Base-by-base conservation (phyloP, 1,139 yeast genomes). In the Suhomyces chickasaworum region DNA sequence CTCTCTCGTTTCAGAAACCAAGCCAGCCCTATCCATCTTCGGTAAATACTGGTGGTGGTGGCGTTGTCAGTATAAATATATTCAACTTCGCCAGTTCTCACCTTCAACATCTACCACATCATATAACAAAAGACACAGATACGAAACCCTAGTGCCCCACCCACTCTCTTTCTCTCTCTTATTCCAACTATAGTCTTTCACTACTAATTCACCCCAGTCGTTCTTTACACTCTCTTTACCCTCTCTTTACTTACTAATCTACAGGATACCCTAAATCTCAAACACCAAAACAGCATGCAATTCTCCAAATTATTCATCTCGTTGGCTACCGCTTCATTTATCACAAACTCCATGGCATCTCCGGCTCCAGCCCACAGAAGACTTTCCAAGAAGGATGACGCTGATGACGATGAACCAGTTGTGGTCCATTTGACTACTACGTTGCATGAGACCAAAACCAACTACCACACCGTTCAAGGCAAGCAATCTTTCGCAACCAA, bases 381-480 rank as follows among this genome's bases (percentile, higher is more conserved):
- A 50, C 30, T 9, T 5, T 2, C 6, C 35, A 27, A 22, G 30
- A 31, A 38, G 21, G 44, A 48, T 18, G 46, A 40, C 21, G 47
- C 45, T 39, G 54, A 51, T 25, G 58, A 59, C 39, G 65, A 65
- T 37, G 70, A 58, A 46, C 65, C 62, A 4, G 71, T 70, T 23
- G 55, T 70, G 32, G 71, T 73, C 41, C 67, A 66, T 37, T 56
- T 73, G 46, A 66, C 69, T 49, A 67, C 67, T 10, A 73, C 78
- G 3, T 69, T 71, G 20, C 68, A 69, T 46, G 60, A 65, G 39
- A 53, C 62, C 17, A 58, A 65, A 29, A 73, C 78, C 15, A 66
- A 68, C 51, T 57, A 60, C 42, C 61, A 66, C 35, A 61, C 68
- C 17, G 74, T 72, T 8, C 54, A 64, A 46, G 75, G 71, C 17